phyloP scores from a whole-genome alignment of 257 asterid genomes.

The Buddleja alternifolia region DNA sequence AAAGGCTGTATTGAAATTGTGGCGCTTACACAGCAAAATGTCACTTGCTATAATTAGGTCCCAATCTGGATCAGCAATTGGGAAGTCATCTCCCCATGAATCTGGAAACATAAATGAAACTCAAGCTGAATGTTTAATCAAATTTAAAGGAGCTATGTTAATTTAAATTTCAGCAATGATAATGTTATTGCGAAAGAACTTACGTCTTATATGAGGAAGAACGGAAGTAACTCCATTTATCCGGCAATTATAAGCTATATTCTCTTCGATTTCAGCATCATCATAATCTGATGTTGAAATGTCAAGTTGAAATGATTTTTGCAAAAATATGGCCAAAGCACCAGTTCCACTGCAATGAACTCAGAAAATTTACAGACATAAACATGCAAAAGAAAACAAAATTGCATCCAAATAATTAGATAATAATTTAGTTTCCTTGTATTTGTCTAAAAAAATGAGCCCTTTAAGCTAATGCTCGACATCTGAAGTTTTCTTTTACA shows the following conservation, averaged over 20 bases:
- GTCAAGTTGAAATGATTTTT: constrained; percentile 62
- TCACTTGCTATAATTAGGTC: constrained; percentile 94
- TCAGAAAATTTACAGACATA: constrained; percentile 26
- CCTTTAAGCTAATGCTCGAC: background rate
- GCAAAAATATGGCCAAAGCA: constrained; percentile 86
- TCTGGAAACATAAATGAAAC: constrained; percentile 48
- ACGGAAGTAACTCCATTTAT: constrained; percentile 72
- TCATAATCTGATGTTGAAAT: constrained; percentile 97
- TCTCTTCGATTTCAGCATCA: constrained; percentile 81
- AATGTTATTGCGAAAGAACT: constrained; percentile 28
- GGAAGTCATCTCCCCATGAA: constrained; percentile 93
- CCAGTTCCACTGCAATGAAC: constrained; percentile 89
- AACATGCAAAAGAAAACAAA: background rate
- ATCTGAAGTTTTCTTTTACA: background rate
- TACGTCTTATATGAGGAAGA: constrained; percentile 86
- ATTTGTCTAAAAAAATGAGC: background rate
- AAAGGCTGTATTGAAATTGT: background rate
- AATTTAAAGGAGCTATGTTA: background rate
- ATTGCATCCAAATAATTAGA: background rate
- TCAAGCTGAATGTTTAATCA: background rate
- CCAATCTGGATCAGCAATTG: constrained; percentile 68
- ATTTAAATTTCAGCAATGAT: constrained; percentile 1
- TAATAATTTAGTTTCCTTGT: background rate
- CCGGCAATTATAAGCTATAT: constrained; percentile 75
- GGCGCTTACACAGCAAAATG: constrained; percentile 77